A percentile compares a stretch with the other conserved stretches of the same genome.
Conservation (phyloP, 352 stramenopile genomes). For the Phytophthora sp. region DNA sequence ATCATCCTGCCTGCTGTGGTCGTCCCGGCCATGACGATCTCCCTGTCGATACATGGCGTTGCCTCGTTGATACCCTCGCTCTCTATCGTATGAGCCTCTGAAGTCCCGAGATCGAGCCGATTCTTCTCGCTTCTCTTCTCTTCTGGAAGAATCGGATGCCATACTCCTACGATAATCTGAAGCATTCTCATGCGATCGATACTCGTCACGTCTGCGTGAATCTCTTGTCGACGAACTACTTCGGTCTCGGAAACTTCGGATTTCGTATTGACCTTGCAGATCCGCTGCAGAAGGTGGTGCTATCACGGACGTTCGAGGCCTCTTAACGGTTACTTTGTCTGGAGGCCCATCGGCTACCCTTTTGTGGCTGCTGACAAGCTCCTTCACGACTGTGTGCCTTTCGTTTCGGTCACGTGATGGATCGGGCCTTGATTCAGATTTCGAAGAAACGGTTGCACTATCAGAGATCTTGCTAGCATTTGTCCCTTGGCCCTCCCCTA, state of each 20-base stretch:
- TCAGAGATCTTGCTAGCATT: slow-evolving; percentile 3
- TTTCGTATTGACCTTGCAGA: slow-evolving; percentile 25
- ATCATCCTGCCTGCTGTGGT: slow-evolving; percentile 2
- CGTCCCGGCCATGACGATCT: slow-evolving; percentile 10
- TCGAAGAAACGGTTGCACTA: not conserved
- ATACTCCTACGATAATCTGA: slow-evolving; percentile 7
- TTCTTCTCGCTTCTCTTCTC: slow-evolving; percentile 10
- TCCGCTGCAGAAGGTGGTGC: slow-evolving; percentile 6
- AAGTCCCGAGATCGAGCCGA: slow-evolving; percentile 15
- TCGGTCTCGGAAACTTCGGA: slow-evolving; percentile 28
- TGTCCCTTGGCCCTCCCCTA: slow-evolving; percentile 1
- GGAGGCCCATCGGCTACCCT: slow-evolving; percentile 6
- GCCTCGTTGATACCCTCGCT: slow-evolving; percentile 11
- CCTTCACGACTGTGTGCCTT: not conserved
- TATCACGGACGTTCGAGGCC: slow-evolving; percentile 15
- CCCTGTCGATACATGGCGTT: not conserved
- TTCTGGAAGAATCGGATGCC: slow-evolving; percentile 7
- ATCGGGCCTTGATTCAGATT: slow-evolving; percentile 8
- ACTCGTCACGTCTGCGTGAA: slow-evolving; percentile 16
- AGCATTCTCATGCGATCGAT: slow-evolving; percentile 9
- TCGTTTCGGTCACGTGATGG: slow-evolving; percentile 1
- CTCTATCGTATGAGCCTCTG: slow-evolving; percentile 11
- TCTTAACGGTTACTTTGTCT: slow-evolving; percentile 19
- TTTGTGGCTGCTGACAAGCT: slow-evolving; percentile 28
- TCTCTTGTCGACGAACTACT: slow-evolving; percentile 16